phyloP scores from a whole-genome alignment of 2,329 filamentous ascomycete genomes.

The Colletotrichum liriopes region DNA sequence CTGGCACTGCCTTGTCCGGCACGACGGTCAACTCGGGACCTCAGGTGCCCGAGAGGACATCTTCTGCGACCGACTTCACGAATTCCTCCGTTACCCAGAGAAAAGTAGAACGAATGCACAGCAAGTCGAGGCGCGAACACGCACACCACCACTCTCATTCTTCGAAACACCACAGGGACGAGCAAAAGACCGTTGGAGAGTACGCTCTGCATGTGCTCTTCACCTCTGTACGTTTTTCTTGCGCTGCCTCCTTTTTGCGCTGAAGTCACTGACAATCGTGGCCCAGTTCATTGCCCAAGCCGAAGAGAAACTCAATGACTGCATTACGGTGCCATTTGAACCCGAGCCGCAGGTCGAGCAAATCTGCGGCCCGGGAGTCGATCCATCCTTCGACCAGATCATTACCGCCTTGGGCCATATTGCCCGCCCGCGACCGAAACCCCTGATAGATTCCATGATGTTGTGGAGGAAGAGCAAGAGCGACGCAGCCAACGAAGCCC shows the following conservation, averaged over 20 bases:
- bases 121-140: conserved; percentile 80
- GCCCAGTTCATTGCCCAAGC: conserved; percentile 90
- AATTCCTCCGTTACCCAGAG: conserved; percentile 63
- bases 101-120: conserved; percentile 74
- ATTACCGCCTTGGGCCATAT: conserved; percentile 96
- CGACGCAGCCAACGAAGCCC: conserved; percentile 83
- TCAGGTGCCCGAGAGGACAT: conserved; percentile 61
- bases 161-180: conserved; percentile 76
- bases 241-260: not conserved
- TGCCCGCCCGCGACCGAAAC: conserved; percentile 92
- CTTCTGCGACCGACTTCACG: conserved; percentile 63
- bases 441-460: conserved; percentile 97
- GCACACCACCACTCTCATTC: conserved; percentile 84
- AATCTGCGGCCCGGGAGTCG: conserved; percentile 91
- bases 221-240: conserved; percentile 77
- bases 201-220: conserved; percentile 97
- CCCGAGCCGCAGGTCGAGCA: conserved; percentile 88
- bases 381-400: conserved; percentile 92
- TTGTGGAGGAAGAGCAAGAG: conserved; percentile 97
- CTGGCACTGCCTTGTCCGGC: conserved; percentile 65
- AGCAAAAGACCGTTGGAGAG: conserved; percentile 95
- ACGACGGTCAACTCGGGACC: conserved; percentile 53
- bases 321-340: conserved; percentile 84
- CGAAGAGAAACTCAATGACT: conserved; percentile 95
- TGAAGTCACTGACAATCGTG: conserved; percentile 50